Evolutionary conservation across 768 basidiomycete species (phyloP).

Genomic region (Boletus sensibilis): DNA sequence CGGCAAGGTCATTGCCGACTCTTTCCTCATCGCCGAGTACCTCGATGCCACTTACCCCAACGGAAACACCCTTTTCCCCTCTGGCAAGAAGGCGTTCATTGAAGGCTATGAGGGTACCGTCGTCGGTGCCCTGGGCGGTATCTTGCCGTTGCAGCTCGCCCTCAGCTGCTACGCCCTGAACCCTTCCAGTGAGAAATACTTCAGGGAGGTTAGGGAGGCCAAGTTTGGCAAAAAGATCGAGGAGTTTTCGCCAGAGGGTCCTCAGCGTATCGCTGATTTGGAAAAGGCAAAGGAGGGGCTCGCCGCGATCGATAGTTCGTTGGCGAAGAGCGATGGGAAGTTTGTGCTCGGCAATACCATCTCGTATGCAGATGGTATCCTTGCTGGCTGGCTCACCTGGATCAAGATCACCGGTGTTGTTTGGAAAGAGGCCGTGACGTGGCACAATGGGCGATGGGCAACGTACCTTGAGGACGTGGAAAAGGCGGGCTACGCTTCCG

Average conservation of each 20-base stretch:
- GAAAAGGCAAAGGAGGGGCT: constrained; percentile 28
- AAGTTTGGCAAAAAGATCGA: constrained; percentile 35
- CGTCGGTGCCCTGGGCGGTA: constrained; percentile 6
- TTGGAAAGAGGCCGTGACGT: constrained; percentile 36
- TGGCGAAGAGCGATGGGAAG: constrained; percentile 28
- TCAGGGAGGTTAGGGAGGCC: constrained; percentile 35
- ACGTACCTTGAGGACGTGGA: constrained; percentile 32
- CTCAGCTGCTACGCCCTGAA: constrained; percentile 19
- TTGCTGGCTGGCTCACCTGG: constrained; percentile 39
- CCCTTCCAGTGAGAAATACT: constrained; percentile 32
- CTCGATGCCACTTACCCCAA: constrained; percentile 43
- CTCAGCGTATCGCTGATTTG: constrained; percentile 27
- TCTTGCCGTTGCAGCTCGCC: constrained; percentile 17
- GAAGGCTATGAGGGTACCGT: constrained; percentile 35
- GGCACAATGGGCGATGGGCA: constrained; percentile 43
- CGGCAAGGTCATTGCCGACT: constrained; percentile 37
- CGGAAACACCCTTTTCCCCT: constrained; percentile 41
- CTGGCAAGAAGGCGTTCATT: constrained; percentile 39
- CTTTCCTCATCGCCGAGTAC: constrained; percentile 44
- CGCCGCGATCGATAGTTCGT: constrained; percentile 29
- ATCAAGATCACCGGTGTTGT: constrained; percentile 28
- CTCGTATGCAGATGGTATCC: constrained; percentile 37
- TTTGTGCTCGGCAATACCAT: constrained; percentile 36
- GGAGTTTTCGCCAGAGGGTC: constrained; percentile 35
- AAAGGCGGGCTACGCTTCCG: constrained; percentile 29